Base-by-base conservation (phyloP, 2,329 filamentous ascomycete genomes). In the Claviceps paspali region DNA sequence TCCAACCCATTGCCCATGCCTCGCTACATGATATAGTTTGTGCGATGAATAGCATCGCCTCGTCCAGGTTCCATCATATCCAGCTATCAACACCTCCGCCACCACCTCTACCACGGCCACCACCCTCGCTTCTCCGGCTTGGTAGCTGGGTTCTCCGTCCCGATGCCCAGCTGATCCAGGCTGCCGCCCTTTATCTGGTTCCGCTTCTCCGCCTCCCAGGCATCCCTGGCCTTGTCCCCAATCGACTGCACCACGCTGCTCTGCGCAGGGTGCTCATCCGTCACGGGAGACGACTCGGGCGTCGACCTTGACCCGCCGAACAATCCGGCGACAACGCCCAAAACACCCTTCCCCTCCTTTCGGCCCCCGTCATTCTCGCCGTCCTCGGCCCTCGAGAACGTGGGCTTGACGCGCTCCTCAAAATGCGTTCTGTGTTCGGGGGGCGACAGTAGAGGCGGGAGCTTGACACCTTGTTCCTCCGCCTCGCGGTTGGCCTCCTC, bases 401-500 rank as follows among this genome's bases (percentile, higher is more conserved):
- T 47, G 9, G 54, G 53, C 45, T 53, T 52, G 40, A 57, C 42
- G 34, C 50, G 48, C 44, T 59, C 57, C 43, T 57, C 52, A 41
- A 56, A 57, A 38, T 54, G 51, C 36, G 53, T 57, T 38, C 52
- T 49, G 47, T 59, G 56, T 35, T 55, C 51, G 2, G 69, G 65
- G 1, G 63, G 52, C 11, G 61, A 61, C 17, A 76, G 62, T 23
- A 73, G 56, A 21, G 66, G 64, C 4, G 70, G 70, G 33, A 74
- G 52, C 47, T 65, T 60, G 50, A 60, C 52, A 46, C 63, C 65
- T 38, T 52, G 50, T 36, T 58, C 52, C 41, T 62, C 59, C 40
- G 68, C 68, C 33, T 61, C 57, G 40, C 55, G 61, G 45, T 70
- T 67, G 42, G 68, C 68, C 38, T 73, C 69, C 46, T 76, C 72